Conservation (phyloP, 371 early-diverging fungal genomes). For the Paraphysoderma sedebokerense region DNA sequence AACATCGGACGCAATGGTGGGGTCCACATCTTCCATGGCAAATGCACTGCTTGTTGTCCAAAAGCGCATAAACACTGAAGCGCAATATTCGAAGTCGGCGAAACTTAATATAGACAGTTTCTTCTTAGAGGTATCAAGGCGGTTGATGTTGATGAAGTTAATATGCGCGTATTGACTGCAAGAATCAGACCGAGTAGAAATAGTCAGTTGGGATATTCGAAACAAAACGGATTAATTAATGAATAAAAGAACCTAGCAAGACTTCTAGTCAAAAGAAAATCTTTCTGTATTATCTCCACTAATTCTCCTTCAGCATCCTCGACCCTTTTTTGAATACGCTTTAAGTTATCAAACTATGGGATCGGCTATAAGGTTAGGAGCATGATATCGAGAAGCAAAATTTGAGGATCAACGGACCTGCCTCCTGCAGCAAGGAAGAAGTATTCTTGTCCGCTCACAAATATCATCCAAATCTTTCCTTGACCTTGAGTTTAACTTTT, state of each 20-base stretch:
- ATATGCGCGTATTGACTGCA: constrained; percentile 29
- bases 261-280: constrained; percentile 24
- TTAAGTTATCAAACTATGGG: constrained; percentile 51
- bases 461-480: constrained; percentile 29
- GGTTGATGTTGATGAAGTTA: constrained; percentile 33
- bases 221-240: not conserved
- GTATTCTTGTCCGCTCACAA: constrained; percentile 20
- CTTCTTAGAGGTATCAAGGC: constrained; percentile 40
- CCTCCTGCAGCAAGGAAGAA: constrained; percentile 28
- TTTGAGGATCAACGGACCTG: too few relatives aligned
- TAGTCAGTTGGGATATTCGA: not conserved
- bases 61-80: constrained; percentile 14
- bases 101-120: constrained; percentile 25
- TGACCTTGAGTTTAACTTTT: constrained; percentile 23
- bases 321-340: constrained; percentile 32
- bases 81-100: constrained; percentile 30
- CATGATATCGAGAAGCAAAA: too few relatives aligned
- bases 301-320: constrained; percentile 35
- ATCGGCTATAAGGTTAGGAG: too few relatives aligned
- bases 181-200: not conserved
- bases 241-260: constrained; percentile 18
- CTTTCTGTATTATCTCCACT: constrained; percentile 16
- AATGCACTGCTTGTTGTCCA: constrained; percentile 13
- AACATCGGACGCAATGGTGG: constrained; percentile 16
- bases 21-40: constrained; percentile 20